Evolutionary conservation across 192 early-diverging fungal species (phyloP).

Genomic region (Podila horticola): DNA sequence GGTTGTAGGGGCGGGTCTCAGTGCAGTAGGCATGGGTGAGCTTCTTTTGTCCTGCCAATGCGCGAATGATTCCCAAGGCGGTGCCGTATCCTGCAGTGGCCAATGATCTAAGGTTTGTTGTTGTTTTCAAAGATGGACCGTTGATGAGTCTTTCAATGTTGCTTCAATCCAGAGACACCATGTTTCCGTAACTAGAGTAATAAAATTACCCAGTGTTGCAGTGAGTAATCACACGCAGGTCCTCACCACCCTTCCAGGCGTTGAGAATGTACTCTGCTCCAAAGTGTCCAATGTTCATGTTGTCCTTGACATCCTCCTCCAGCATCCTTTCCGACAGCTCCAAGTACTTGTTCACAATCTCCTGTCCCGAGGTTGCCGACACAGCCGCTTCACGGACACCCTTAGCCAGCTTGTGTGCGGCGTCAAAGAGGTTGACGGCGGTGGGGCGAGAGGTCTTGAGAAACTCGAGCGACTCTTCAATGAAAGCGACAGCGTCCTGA

Average conservation of each 20-base stretch:
- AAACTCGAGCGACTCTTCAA: conserved; percentile 74
- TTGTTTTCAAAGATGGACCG: background rate
- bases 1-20: conserved; percentile 98
- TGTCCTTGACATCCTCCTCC: conserved; percentile 85
- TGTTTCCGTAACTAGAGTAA: background rate
- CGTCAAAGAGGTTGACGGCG: conserved; percentile 96
- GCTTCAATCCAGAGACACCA: no score
- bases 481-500: conserved; percentile 56
- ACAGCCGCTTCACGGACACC: conserved; percentile 42
- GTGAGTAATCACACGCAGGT: conserved; percentile 86
- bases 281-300: conserved; percentile 82
- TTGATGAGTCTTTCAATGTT: no score
- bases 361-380: conserved; percentile 28
- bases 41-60: conserved; percentile 63
- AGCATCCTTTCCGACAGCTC: conserved; percentile 86
- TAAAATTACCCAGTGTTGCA: conserved; percentile 91
- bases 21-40: conserved; percentile 91
- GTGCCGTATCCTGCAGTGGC: conserved; percentile 91
- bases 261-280: conserved; percentile 83
- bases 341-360: conserved; percentile 74
- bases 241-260: conserved; percentile 47
- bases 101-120: conserved; percentile 65
- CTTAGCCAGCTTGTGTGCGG: conserved; percentile 64
- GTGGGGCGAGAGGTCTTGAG: conserved; percentile 94
- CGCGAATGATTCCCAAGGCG: conserved; percentile 93